Base-by-base conservation (phyloP, 352 stramenopile genomes). In the Globisporangium echinulatum region DNA sequence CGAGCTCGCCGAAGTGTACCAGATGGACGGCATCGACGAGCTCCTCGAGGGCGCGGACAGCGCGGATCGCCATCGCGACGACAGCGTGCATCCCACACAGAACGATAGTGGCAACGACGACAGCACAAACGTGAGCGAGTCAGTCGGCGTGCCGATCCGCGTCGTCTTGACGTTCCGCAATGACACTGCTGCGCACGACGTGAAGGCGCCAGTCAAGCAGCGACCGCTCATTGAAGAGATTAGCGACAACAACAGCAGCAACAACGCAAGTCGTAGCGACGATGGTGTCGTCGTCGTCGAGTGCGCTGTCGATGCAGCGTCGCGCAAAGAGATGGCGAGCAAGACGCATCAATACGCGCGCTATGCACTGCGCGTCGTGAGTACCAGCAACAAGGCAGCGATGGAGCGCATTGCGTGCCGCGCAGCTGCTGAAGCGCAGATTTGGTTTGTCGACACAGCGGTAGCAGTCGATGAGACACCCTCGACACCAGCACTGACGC, bases 1-100 rank as follows among this genome's bases (percentile, higher is more conserved):
- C 52, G 64, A 80, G 36, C 63, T 94, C 2, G 84, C 79, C 0
- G 80, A 94, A 25, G 38, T 94, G 25, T 94, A 92, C 55, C 80
- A 90, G 58, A 80, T 92, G 71, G 75, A 91, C 9, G 84, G 82
- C 6, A 76, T 92, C 37, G 84, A 90, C 11, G 84, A 94, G 52
- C 60, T 94, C 11, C 65, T 94, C 7, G 82, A 89, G 38, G 68
- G 62, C 33, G 52, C 43, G 19, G n/a, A 66, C 11, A 50, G 10
- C n/a, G 44, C 50, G 36, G 58, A 5, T 7, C 52, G 52, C 15
- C 39, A 17, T 19, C 19, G 10, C 9, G 49, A 54, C 25, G 25
- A 33, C 15, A 19, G 14, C 14, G 7, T 5, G 10, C 10, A 8
- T 5, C 9, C 10, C 4, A 7, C 5, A 15, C 37, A 62, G 2